A percentile compares a stretch with the other conserved stretches of the same genome.
These are phyloP conservation scores for Hansfordia pulvinata DNA, from an alignment of 2,329 filamentous ascomycete species.

Conservation along the genomic window DNA sequence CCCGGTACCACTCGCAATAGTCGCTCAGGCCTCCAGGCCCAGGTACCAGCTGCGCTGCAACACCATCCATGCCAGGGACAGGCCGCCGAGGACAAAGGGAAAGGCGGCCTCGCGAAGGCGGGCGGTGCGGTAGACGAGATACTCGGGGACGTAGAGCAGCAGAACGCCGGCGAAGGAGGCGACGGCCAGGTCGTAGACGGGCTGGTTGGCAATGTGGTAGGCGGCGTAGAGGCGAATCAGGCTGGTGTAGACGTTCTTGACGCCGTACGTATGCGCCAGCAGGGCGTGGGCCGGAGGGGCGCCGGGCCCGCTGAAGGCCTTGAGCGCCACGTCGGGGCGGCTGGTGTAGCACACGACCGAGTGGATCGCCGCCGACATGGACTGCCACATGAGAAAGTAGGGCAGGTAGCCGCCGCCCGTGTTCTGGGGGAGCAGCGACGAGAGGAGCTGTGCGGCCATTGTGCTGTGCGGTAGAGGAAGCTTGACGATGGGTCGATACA, in stretches of 20 bases:
- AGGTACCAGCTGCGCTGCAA: slow-evolving; percentile 12
- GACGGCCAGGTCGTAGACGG: slow-evolving; percentile 18
- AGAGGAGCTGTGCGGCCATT: too few species aligned
- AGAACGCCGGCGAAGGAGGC: slow-evolving; percentile 17
- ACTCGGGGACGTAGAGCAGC: slow-evolving; percentile 14
- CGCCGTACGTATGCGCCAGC: slow-evolving; percentile 19
- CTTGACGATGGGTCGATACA: too few species aligned
- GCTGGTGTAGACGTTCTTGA: slow-evolving; percentile 21
- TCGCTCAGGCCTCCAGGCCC: too few species aligned
- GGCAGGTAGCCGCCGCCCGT: slow-evolving; percentile 15
- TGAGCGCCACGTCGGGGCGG: slow-evolving; percentile 7
- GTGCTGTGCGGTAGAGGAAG: too few species aligned
- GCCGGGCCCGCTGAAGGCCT: slow-evolving; percentile 14
- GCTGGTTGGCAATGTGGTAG: slow-evolving; percentile 16
- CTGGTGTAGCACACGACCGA: slow-evolving; percentile 14
- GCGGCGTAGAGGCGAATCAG: slow-evolving; percentile 19
- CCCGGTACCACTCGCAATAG: too few species aligned
- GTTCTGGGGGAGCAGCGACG: slow-evolving; percentile 5
- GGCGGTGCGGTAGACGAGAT: slow-evolving; percentile 12
- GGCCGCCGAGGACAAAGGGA: slow-evolving; percentile 9
- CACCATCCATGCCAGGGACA: slow-evolving; percentile 12
- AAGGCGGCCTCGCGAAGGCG: slow-evolving; percentile 9
- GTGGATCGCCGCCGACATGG: slow-evolving; percentile 11
- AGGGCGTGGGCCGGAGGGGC: slow-evolving; percentile 12
- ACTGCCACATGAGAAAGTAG: slow-evolving; percentile 15